Percentiles rank a stretch among this genome's conserved stretches.
Evolutionary conservation across 2,329 filamentous ascomycete species (phyloP).

Genomic region (Pyrenophora teres): DNA sequence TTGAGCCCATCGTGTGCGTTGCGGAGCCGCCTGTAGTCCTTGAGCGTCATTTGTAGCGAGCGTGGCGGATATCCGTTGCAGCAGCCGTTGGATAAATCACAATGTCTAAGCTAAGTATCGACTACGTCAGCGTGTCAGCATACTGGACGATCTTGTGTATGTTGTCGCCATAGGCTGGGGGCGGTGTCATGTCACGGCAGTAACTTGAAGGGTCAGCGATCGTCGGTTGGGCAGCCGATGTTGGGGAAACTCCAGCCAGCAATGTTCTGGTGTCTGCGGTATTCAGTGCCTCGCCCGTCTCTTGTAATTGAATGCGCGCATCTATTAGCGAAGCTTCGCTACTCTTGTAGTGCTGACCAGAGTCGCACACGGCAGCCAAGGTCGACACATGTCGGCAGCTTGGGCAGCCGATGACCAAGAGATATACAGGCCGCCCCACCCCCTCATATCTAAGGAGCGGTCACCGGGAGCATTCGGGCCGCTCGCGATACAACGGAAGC

Average conservation of each 20-base stretch:
- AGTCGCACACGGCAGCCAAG: background rate
- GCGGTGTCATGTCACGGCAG: background rate
- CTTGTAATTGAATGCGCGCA: background rate
- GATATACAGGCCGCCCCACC: background rate
- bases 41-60: too few relatives aligned
- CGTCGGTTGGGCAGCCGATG: background rate
- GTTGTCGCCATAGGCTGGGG: background rate
- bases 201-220: background rate
- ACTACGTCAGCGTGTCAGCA: constrained; percentile 4
- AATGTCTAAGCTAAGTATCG: background rate
- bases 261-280: background rate
- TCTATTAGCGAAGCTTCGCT: background rate
- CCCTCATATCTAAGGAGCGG: constrained; percentile 4
- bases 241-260: background rate
- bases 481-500: constrained; percentile 4
- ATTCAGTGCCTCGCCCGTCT: background rate
- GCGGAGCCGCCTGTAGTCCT: too few relatives aligned
- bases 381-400: background rate
- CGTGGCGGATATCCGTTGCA: background rate
- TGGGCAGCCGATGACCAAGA: constrained; percentile 1
- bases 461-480: constrained; percentile 6
- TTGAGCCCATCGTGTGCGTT: too few relatives aligned
- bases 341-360: background rate
- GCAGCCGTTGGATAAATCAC: background rate
- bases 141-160: background rate